Evolutionary conservation across 2,329 filamentous ascomycete species (phyloP), one percentile per base, ranked within the genome.

Genomic region (Tolypocladium endophyticum): DNA sequence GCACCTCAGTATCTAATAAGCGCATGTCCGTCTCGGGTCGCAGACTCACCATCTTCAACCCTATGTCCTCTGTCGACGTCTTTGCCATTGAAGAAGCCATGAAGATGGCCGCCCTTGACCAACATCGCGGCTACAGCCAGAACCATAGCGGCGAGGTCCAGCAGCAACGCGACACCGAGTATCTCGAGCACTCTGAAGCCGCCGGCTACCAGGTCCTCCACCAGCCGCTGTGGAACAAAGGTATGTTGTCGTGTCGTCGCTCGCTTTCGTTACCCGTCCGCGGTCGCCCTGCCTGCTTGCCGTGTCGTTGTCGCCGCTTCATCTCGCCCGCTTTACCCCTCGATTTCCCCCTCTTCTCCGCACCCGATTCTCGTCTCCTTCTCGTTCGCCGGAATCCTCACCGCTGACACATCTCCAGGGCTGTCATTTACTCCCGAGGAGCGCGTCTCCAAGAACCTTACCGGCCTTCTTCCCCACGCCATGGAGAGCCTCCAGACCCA

Each of bases 171-270:
- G 67, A 74, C 58, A 85, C 82, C 54, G 78, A 85, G 63, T 84
- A 86, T 69, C 66, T 83, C 56, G 64, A 77, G 55, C 72, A 82
- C 67, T 70, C 73, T 59, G 72, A 78, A 65, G 84, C 84, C 63
- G 74, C 74, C 62, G 84, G 84, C 64, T 85, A 85, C 71, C 84
- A 87, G 72, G 74, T 87, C 60, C 75, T 87, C 60, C 75, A 78
- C 57, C 82, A 87, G 71, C 83, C 84, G 62, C 75, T 82, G 56
- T 87, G 83, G 83, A 87, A 87, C 69, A 86, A 86, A 77, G 84
- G 84, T 86, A 74, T 69, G 73, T 71, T n/a, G 47, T 52, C 7
- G 7, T 3, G 45, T 33, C 28, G 47, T 52, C 23, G 41, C 20
- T 23, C 41, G 18, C 41, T 45, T 23, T 23, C 41, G 18, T 47